phyloP scores from a whole-genome alignment of 805 yeast genomes.

The Monosporozyma yasuniensis region DNA sequence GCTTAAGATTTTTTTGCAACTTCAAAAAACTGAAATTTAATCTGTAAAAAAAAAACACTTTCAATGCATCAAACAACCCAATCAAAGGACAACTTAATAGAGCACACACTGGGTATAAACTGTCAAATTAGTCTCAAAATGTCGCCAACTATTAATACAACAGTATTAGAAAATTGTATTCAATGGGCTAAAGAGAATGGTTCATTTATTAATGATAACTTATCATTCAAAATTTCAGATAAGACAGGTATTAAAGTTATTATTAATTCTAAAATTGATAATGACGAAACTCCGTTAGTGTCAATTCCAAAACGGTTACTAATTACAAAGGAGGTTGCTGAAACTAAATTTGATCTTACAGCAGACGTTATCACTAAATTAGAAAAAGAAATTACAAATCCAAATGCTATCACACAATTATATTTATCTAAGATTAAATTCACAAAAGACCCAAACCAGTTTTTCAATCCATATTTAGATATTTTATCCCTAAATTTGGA shows the following conservation, averaged over 20 bases:
- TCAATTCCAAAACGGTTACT: constrained; percentile 33
- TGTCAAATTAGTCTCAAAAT: neutral
- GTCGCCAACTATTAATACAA: neutral
- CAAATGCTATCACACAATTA: constrained; percentile 31
- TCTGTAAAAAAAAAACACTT: too few relatives aligned
- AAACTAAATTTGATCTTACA: neutral
- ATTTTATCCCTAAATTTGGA: constrained; percentile 41
- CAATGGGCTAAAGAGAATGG: constrained; percentile 36
- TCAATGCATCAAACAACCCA: too few relatives aligned
- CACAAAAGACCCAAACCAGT: constrained; percentile 13
- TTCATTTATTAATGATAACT: constrained; percentile 27
- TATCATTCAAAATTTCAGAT: constrained; percentile 28
- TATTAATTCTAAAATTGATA: constrained; percentile 1
- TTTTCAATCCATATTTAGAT: constrained; percentile 39
- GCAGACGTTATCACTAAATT: neutral
- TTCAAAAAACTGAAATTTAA: too few relatives aligned
- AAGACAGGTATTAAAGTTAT: constrained; percentile 28
- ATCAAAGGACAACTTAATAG: too few relatives aligned
- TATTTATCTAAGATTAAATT: constrained; percentile 37
- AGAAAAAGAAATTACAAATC: constrained; percentile 8
- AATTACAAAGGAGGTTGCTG: constrained; percentile 33
- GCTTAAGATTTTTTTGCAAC: too few relatives aligned
- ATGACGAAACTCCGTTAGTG: constrained; percentile 23
- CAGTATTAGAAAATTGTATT: constrained; percentile 14
- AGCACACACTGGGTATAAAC: too few relatives aligned